Conservation (phyloP, 1,139 yeast genomes). For the Kazachstania sp. region DNA sequence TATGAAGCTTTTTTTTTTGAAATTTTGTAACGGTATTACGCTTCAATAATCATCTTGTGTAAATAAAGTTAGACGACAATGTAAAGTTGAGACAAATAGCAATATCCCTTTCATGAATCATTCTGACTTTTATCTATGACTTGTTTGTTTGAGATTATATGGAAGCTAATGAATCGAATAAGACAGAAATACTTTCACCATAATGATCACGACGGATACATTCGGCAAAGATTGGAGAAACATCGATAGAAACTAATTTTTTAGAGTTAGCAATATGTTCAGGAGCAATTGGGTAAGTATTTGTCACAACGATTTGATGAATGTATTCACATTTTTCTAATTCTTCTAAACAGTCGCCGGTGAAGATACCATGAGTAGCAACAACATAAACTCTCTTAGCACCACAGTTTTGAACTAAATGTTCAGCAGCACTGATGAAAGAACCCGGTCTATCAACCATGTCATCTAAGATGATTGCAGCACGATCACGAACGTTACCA, state of each 20-base stretch:
- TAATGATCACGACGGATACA: slow-evolving; percentile 97
- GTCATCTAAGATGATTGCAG: slow-evolving; percentile 91
- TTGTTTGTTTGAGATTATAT: slow-evolving; percentile 26
- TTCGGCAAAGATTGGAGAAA: slow-evolving; percentile 92
- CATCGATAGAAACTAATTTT: slow-evolving; percentile 81
- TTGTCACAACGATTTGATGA: slow-evolving; percentile 84
- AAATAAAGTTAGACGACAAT: too few relatives aligned
- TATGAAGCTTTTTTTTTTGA: too few relatives aligned
- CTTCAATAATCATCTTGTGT: too few relatives aligned
- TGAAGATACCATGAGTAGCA: slow-evolving; percentile 93
- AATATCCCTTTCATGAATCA: too few relatives aligned
- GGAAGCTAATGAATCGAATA: slow-evolving; percentile 78
- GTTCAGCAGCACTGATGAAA: slow-evolving; percentile 96
- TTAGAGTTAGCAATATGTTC: slow-evolving; percentile 48
- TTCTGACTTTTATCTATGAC: not conserved
- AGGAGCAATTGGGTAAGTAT: slow-evolving; percentile 80
- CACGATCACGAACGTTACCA: slow-evolving; percentile 85
- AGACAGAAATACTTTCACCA: slow-evolving; percentile 89
- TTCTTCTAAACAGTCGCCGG: slow-evolving; percentile 74
- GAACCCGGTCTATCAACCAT: slow-evolving; percentile 94
- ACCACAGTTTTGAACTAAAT: slow-evolving; percentile 87
- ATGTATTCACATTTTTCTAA: slow-evolving; percentile 73
- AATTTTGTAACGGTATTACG: too few relatives aligned
- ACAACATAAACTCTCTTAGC: slow-evolving; percentile 84
- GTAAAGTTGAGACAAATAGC: too few relatives aligned